These are phyloP conservation scores for Candida odintsovae DNA, from an alignment of 805 yeast species.

Conservation along the genomic window DNA sequence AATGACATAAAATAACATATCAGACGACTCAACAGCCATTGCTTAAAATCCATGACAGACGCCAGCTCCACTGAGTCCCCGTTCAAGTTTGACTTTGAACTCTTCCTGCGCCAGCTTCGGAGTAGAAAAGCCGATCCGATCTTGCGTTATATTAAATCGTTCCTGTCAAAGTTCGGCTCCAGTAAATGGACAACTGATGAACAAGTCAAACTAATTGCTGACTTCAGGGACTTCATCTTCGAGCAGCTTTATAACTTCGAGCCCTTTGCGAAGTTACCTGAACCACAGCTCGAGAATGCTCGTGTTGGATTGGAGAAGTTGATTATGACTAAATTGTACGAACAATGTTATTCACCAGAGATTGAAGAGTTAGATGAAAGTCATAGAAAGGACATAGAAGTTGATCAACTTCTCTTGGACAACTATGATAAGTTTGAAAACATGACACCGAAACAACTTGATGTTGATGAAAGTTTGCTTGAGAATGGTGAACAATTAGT, in stretches of 20 bases:
- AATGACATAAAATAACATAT: no score
- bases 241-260: conserved; percentile 55
- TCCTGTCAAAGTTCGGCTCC: conserved; percentile 60
- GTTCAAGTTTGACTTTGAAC: conserved; percentile 69
- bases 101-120: conserved; percentile 66
- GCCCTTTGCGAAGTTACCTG: conserved; percentile 69
- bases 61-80: background rate
- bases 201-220: conserved; percentile 68
- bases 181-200: conserved; percentile 70
- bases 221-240: conserved; percentile 69
- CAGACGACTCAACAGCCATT: no score
- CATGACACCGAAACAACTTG: conserved; percentile 63
- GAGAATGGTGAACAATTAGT: conserved; percentile 48
- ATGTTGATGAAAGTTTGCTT: conserved; percentile 51
- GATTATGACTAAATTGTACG: conserved; percentile 80
- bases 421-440: conserved; percentile 63
- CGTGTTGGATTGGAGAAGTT: conserved; percentile 90
- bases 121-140: conserved; percentile 81
- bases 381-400: conserved; percentile 56
- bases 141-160: conserved; percentile 79
- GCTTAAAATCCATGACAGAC: background rate
- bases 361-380: conserved; percentile 44
- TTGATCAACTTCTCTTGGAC: conserved; percentile 47
- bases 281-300: conserved; percentile 59
- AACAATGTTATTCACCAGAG: conserved; percentile 74